Percentiles rank a stretch among this genome's conserved stretches.
phyloP scores from a whole-genome alignment of 495 filamentous ascomycete species.

The Talaromyces nanjingensis region DNA sequence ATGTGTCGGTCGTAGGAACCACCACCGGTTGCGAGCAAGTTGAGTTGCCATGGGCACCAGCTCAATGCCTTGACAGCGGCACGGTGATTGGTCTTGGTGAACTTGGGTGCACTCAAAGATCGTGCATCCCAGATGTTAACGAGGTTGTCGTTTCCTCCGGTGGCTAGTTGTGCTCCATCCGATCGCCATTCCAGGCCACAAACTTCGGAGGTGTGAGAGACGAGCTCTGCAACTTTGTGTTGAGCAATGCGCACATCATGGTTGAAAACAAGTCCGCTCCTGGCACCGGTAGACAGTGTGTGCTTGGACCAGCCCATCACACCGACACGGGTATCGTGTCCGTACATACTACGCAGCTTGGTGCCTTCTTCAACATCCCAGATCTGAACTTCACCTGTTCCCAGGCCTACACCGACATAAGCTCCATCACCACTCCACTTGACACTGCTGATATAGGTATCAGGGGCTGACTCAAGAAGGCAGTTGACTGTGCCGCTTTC shows the following conservation, averaged over 20 bases:
- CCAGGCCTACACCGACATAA: slow-evolving; percentile 91
- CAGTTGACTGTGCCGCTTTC: slow-evolving; percentile 82
- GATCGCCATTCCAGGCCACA: slow-evolving; percentile 96
- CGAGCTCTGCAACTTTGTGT: slow-evolving; percentile 95
- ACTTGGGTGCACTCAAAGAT: slow-evolving; percentile 85
- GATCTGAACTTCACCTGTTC: slow-evolving; percentile 94
- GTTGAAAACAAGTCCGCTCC: slow-evolving; percentile 95
- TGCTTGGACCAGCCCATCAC: slow-evolving; percentile 99
- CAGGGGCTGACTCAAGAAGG: slow-evolving; percentile 75
- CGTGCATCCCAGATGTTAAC: slow-evolving; percentile 99
- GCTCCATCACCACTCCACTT: slow-evolving; percentile 98
- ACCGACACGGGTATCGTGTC: slow-evolving; percentile 91
- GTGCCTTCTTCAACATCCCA: slow-evolving; percentile 96
- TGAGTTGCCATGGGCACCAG: slow-evolving; percentile 99
- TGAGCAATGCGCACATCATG: slow-evolving; percentile 97
- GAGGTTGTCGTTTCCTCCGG: slow-evolving; percentile 96
- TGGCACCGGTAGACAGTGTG: slow-evolving; percentile 86
- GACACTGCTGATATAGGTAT: slow-evolving; percentile 96
- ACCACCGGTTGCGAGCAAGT: slow-evolving; percentile 92
- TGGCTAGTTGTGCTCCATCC: slow-evolving; percentile 92
- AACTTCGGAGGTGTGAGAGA: slow-evolving; percentile 94
- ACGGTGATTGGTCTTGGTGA: slow-evolving; percentile 98
- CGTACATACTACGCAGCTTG: slow-evolving; percentile 97
- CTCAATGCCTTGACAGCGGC: slow-evolving; percentile 96
- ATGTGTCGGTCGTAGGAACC: slow-evolving; percentile 96